These are phyloP conservation scores for Coniochaeta sp. DNA, from an alignment of 2,329 filamentous ascomycete species.

Conservation along the genomic window DNA sequence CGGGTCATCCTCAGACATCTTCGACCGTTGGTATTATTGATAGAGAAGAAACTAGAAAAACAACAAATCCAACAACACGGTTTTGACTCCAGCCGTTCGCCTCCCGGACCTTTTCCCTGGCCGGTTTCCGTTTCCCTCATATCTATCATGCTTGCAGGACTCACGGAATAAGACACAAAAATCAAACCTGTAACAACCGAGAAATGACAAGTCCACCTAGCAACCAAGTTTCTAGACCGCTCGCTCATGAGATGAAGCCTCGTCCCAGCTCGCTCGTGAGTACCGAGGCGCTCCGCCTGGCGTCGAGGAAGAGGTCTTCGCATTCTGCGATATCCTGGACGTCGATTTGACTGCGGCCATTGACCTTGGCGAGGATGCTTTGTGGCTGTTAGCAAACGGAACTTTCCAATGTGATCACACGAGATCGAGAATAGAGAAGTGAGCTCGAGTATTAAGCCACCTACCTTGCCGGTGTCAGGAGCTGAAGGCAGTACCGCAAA, in stretches of 20 bases:
- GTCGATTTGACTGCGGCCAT: slow-evolving; percentile 70
- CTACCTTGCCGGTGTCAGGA: slow-evolving; percentile 77
- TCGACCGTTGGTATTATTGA: slow-evolving; percentile 1
- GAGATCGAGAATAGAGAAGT: slow-evolving; percentile 6
- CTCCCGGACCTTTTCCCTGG: slow-evolving; percentile 12
- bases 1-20: too few relatives aligned
- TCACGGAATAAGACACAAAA: not conserved
- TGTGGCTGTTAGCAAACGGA: slow-evolving; percentile 19
- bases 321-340: slow-evolving; percentile 72
- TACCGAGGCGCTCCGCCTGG: slow-evolving; percentile 67
- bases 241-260: slow-evolving; percentile 54
- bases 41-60: not conserved
- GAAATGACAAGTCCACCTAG: slow-evolving; percentile 18
- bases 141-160: slow-evolving; percentile 9
- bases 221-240: slow-evolving; percentile 7
- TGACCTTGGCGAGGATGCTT: slow-evolving; percentile 82
- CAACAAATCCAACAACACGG: slow-evolving; percentile 11
- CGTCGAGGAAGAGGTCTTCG: slow-evolving; percentile 78
- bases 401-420: slow-evolving; percentile 19
- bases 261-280: slow-evolving; percentile 55
- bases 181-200: slow-evolving; percentile 10
- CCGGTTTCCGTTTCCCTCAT: not conserved
- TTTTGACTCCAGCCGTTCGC: slow-evolving; percentile 17
- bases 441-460: slow-evolving; percentile 14
- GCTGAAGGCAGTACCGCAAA: slow-evolving; percentile 85